Evolutionary conservation across 148 eudicot genomes (phyloP).

Genomic region (Bassia scoparia): DNA sequence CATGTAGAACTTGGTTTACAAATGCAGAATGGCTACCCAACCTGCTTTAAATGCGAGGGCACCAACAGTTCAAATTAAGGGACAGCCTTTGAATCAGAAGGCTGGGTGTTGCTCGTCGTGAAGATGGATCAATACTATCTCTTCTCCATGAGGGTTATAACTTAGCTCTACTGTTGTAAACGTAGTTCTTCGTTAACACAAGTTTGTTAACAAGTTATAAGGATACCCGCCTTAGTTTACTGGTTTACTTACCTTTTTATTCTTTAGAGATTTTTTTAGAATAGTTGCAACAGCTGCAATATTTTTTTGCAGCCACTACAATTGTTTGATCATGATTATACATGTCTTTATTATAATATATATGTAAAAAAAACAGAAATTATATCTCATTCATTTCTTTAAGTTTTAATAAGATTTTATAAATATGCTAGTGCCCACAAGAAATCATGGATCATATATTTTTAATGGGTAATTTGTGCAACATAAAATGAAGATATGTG

Average conservation of each 20-base stretch:
- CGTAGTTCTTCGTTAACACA: conserved; percentile 4
- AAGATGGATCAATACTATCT: conserved; percentile 7
- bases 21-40: conserved; percentile 63
- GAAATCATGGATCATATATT: too few species aligned
- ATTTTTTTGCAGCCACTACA: too few species aligned
- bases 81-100: conserved; percentile 64
- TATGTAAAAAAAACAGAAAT: too few species aligned
- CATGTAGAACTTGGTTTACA: background rate
- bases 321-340: too few species aligned
- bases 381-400: too few species aligned
- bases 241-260: background rate
- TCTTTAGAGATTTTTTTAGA: background rate
- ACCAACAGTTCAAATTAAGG: conserved; percentile 63
- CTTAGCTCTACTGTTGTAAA: conserved; percentile 8
- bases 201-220: conserved; percentile 5
- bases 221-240: background rate
- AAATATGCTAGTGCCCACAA: too few species aligned
- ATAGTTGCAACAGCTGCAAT: too few species aligned
- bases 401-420: too few species aligned
- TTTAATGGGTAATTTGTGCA: too few species aligned
- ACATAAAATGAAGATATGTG: too few species aligned
- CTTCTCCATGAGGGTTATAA: background rate
- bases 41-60: conserved; percentile 54
- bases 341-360: too few species aligned
- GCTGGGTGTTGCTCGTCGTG: conserved; percentile 71